These are phyloP conservation scores for Backusella psychrophila DNA, from an alignment of 192 early-diverging fungal species.

Conservation along the genomic window DNA sequence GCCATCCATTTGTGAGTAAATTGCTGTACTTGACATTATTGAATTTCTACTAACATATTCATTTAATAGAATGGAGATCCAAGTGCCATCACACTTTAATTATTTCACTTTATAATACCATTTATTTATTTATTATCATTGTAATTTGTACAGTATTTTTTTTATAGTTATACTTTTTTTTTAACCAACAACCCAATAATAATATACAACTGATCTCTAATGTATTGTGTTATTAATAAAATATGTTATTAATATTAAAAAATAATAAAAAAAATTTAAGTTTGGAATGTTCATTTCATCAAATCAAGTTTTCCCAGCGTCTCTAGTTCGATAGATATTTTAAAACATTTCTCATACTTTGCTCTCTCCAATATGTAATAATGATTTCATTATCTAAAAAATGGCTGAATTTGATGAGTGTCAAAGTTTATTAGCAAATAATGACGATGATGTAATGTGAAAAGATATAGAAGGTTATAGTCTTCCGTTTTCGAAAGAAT, in stretches of 20 bases:
- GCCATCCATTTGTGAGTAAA: conserved; percentile 54
- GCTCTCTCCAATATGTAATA: neutral
- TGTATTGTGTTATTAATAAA: neutral
- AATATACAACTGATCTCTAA: neutral
- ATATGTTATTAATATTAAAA: neutral
- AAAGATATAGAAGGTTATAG: neutral
- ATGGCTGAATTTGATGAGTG: neutral
- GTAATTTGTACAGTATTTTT: neutral
- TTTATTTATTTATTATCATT: neutral
- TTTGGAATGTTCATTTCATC: neutral
- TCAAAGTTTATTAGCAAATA: neutral
- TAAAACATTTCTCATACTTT: neutral
- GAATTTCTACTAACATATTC: neutral
- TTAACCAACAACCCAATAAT: neutral
- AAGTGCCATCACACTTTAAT: conserved; percentile 28
- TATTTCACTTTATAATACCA: neutral
- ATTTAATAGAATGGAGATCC: conserved; percentile 36
- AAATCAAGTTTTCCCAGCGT: too few relatives aligned
- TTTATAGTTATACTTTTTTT: conserved; percentile 6
- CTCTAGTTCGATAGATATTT: neutral
- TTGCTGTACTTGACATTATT: neutral
- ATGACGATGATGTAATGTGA: neutral
- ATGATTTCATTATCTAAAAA: neutral
- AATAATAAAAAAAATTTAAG: neutral
- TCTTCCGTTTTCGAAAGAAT: neutral